Base-by-base conservation (phyloP, 2,329 filamentous ascomycete species). In the Nothophaeocryptopus gaeumannii region DNA sequence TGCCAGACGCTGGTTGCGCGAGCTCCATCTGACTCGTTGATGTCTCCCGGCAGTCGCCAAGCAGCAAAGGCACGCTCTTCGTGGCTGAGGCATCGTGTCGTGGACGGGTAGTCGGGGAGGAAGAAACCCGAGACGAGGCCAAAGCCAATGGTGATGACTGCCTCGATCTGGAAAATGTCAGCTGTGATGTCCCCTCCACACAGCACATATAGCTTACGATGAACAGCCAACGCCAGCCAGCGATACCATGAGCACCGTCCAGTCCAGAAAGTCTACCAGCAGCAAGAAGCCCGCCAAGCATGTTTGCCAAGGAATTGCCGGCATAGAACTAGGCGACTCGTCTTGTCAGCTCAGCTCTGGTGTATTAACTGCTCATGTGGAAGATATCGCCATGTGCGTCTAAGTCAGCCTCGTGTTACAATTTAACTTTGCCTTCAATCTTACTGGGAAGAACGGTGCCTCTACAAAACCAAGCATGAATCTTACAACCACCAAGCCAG, bases 61-160 rank as follows among this genome's bases (percentile, higher is more conserved):
- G 75, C 72, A 0, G 79, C 78, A 45, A 78, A 78, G 0, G 72
- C 70, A 48, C 77, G 78, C 56, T 81, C 77, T 36, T 79, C 74
- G 2, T 74, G 61, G 0, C 68, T 69, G 0, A 82, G 60, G 78
- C 79, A 82, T 16, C 66, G 68, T 0, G 78, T 79, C 0, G 74
- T 79, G 37, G 73, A 67, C 1, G 79, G 78, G 11, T 79, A 80
- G 56, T 82, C 73, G 54, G 54, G 79, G 57, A 44, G 73, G 26
- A 72, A 66, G 8, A 72, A 68, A 1, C 68, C 69, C 12, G 52
- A 50, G 11, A 50, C 15, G 1, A 58, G 40, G 11, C 59, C 61
- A 26, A 63, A 47, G 32, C 42, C 47, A 16, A 61, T 53, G 8
- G 61, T 61, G 12, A 63, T 50, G 2, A 35, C 46, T n/a, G 59